phyloP scores from a whole-genome alignment of 768 basidiomycete genomes.

The Agaricus subrufescens region DNA sequence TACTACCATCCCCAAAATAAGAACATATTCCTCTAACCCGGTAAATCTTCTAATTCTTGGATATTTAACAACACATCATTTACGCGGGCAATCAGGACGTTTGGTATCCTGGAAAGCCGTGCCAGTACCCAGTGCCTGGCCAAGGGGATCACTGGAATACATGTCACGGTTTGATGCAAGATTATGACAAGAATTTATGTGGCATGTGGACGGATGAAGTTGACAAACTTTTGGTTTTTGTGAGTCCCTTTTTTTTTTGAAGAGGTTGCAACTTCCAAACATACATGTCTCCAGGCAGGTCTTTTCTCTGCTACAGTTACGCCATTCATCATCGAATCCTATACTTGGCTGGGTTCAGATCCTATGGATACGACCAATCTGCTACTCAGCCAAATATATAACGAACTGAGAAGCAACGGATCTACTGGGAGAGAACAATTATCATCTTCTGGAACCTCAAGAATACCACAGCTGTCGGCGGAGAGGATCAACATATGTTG shows the following conservation, averaged over 20 bases:
- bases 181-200: slow-evolving; percentile 10
- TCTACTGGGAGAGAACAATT: not conserved
- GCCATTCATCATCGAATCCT: slow-evolving; percentile 21
- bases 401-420: not conserved
- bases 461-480: not conserved
- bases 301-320: slow-evolving; percentile 23
- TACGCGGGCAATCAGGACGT: not conserved
- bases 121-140: slow-evolving; percentile 13
- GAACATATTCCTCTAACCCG: too few species aligned
- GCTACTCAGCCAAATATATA: not conserved
- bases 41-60: too few species aligned
- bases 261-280: too few species aligned
- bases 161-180: slow-evolving; percentile 12
- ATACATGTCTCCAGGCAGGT: slow-evolving; percentile 15
- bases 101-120: slow-evolving; percentile 16
- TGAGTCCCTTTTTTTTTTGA: not conserved
- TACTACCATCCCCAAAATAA: too few species aligned
- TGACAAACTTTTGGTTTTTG: slow-evolving; percentile 13
- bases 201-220: slow-evolving; percentile 14
- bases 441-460: not conserved
- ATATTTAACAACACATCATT: not conserved
- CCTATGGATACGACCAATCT: slow-evolving; percentile 9
- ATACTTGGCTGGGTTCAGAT: slow-evolving; percentile 17
- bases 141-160: slow-evolving; percentile 21
- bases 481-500: slow-evolving; percentile 15